phyloP scores from a whole-genome alignment of 169 alveolate genomes.

The Besnoitia besnoiti region DNA sequence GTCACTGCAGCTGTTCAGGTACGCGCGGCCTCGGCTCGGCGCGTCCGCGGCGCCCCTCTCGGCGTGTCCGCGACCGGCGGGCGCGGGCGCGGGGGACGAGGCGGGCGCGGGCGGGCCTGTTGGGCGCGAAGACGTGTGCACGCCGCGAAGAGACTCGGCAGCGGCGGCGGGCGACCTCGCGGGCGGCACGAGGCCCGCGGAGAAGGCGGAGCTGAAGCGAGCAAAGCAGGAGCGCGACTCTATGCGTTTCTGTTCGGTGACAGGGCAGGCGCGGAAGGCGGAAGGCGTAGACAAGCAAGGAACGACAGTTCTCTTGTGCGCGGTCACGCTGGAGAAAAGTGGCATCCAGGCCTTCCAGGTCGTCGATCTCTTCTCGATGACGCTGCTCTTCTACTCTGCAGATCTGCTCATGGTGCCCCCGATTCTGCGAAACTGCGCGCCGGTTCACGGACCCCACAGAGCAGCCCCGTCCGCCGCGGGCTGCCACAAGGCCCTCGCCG shows the following conservation, averaged over 20 bases:
- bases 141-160: neutral
- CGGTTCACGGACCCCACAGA: neutral
- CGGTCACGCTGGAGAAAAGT: conserved; percentile 10
- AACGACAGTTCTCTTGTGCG: conserved; percentile 8
- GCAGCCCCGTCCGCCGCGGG: neutral
- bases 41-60: too few relatives aligned
- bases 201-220: neutral
- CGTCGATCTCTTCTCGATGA: conserved; percentile 44
- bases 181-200: neutral
- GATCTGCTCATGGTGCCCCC: conserved; percentile 57
- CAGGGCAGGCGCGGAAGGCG: neutral
- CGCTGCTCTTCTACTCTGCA: conserved; percentile 42
- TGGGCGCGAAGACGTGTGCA: neutral
- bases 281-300: neutral
- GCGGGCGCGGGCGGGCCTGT: neutral
- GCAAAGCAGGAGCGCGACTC: neutral
- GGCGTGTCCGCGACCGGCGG: neutral
- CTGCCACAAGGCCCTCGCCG: neutral
- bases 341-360: conserved; percentile 36
- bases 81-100: neutral
- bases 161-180: neutral
- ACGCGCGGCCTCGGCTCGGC: too few relatives aligned
- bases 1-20: conserved; percentile 2
- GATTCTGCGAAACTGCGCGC: conserved; percentile 43
- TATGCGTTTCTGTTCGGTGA: neutral